Conservation (phyloP, 2,329 filamentous ascomycete genomes). For the Trichoderma sp. region DNA sequence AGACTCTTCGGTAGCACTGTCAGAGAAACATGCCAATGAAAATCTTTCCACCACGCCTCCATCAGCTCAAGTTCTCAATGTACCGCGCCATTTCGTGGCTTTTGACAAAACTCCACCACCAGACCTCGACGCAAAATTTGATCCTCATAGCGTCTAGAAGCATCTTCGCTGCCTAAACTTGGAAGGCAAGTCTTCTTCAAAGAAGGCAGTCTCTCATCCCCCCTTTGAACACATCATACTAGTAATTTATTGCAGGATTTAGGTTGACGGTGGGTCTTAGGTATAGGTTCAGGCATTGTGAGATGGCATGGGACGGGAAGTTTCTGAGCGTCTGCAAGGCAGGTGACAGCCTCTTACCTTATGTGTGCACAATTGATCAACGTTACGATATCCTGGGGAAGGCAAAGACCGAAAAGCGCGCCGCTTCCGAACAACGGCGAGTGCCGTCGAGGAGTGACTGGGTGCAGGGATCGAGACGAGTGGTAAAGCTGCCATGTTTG, state of each 20-base stretch:
- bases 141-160: neutral
- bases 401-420: neutral
- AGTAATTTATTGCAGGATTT: too few relatives aligned
- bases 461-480: neutral
- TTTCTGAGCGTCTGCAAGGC: constrained; percentile 6
- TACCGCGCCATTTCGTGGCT: neutral
- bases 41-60: neutral
- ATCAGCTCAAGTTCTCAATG: neutral
- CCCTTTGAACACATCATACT: too few relatives aligned
- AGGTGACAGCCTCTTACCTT: constrained; percentile 5
- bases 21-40: neutral
- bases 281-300: constrained; percentile 3
- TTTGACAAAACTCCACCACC: neutral
- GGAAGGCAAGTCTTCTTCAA: neutral
- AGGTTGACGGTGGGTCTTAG: neutral
- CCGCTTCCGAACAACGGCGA: neutral
- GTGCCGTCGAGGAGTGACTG: neutral
- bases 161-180: neutral
- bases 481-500: neutral
- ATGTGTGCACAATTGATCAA: constrained; percentile 8
- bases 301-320: constrained; percentile 6
- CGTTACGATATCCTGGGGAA: constrained; percentile 18
- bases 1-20: neutral
- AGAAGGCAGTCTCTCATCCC: constrained; percentile 12
- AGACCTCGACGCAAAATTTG: neutral